These are phyloP conservation scores for Danielozyma ontarioensis DNA, from an alignment of 805 yeast species.

Conservation along the genomic window DNA sequence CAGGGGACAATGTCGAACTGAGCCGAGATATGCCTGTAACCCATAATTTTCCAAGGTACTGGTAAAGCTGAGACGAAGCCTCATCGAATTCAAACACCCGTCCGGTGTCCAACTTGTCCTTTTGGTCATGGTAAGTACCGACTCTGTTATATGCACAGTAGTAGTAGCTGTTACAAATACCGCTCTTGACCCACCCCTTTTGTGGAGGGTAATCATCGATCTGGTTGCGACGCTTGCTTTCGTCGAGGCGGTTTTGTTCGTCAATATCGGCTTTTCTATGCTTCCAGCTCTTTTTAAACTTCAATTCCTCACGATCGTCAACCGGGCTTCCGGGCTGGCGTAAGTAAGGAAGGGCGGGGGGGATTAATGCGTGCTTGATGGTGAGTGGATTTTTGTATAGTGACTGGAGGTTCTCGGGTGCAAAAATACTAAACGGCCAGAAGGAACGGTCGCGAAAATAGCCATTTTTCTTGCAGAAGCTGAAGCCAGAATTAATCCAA, in stretches of 20 bases:
- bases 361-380: slow-evolving; percentile 34
- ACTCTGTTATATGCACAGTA: slow-evolving; percentile 36
- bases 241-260: slow-evolving; percentile 16
- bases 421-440: slow-evolving; percentile 24
- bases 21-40: slow-evolving; percentile 14
- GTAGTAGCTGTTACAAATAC: slow-evolving; percentile 29
- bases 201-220: slow-evolving; percentile 28
- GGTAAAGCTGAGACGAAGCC: slow-evolving; percentile 10
- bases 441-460: slow-evolving; percentile 21
- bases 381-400: slow-evolving; percentile 24
- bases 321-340: slow-evolving; percentile 18
- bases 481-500: slow-evolving; percentile 43
- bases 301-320: slow-evolving; percentile 13
- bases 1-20: not conserved
- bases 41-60: slow-evolving; percentile 35
- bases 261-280: slow-evolving; percentile 26
- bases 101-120: slow-evolving; percentile 16
- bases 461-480: slow-evolving; percentile 39
- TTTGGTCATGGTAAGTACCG: slow-evolving; percentile 11
- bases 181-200: slow-evolving; percentile 38
- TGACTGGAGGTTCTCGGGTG: slow-evolving; percentile 8
- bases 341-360: slow-evolving; percentile 31
- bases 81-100: slow-evolving; percentile 16
- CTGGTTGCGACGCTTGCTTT: slow-evolving; percentile 5
- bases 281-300: slow-evolving; percentile 14